phyloP scores from a whole-genome alignment of 23 red algal species.

The Gracilaria caudata region DNA sequence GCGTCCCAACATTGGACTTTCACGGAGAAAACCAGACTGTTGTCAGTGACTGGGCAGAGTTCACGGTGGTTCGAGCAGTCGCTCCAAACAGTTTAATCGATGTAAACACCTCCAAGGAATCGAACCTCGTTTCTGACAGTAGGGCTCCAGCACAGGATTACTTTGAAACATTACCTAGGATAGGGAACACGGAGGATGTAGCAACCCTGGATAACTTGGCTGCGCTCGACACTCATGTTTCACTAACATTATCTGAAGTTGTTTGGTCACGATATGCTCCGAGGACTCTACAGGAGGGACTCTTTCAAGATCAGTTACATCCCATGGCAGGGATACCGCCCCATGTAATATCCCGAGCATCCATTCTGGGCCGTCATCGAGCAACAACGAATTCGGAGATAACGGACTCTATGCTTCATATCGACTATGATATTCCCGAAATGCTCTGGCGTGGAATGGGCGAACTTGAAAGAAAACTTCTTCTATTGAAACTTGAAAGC shows the following conservation, averaged over 20 bases:
- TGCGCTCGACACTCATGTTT: constrained; percentile 55
- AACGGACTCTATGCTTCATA: constrained; percentile 25
- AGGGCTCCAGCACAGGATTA: constrained; percentile 23
- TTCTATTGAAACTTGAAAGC: constrained; percentile 51
- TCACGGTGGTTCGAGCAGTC: constrained; percentile 47
- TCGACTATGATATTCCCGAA: constrained; percentile 45
- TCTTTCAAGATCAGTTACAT: constrained; percentile 17
- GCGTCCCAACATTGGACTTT: not conserved
- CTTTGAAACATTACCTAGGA: constrained; percentile 28
- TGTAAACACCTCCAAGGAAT: not conserved
- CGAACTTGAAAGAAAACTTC: constrained; percentile 29
- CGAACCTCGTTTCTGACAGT: not conserved
- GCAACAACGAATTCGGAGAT: constrained; percentile 32
- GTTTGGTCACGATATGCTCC: constrained; percentile 30
- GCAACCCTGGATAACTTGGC: constrained; percentile 65
- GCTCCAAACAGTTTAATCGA: constrained; percentile 35
- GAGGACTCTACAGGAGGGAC: constrained; percentile 39
- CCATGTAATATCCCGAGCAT: constrained; percentile 1
- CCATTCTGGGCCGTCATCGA: constrained; percentile 36
- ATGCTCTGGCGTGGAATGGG: constrained; percentile 66
- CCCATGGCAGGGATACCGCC: not conserved
- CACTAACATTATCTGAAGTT: constrained; percentile 40
- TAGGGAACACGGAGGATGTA: constrained; percentile 50
- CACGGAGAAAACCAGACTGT: constrained; percentile 18
- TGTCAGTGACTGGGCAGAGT: constrained; percentile 57